Conservation (phyloP, 805 yeast genomes). For the Candida ulmi region DNA sequence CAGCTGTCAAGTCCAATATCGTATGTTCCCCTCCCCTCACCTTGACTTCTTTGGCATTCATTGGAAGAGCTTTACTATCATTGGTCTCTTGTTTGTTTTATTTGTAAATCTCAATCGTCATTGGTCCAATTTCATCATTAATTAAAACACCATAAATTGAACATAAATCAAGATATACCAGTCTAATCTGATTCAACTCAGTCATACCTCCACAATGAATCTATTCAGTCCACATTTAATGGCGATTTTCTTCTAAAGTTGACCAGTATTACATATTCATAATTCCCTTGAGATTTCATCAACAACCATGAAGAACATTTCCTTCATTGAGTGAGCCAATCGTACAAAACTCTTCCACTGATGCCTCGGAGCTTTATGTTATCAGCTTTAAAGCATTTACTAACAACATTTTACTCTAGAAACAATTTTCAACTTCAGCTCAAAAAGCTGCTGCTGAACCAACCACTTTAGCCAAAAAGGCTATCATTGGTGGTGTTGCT, state of each 20-base stretch:
- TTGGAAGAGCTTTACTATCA: not conserved
- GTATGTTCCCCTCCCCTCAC: slow-evolving; percentile 13
- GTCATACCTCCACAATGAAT: not conserved
- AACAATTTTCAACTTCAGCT: slow-evolving; percentile 30
- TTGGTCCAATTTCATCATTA: no score
- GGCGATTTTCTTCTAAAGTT: no score
- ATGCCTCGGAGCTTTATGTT: no score
- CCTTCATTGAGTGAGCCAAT: no score
- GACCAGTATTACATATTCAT: no score
- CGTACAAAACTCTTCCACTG: no score
- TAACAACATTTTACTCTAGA: slow-evolving; percentile 14
- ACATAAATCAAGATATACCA: not conserved
- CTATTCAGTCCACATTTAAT: no score
- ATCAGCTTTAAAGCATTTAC: slow-evolving; percentile 5
- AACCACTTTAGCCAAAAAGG: slow-evolving; percentile 35
- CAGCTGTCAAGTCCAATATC: slow-evolving; percentile 26
- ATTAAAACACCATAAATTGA: no score
- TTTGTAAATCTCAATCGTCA: no score
- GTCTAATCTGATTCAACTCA: no score
- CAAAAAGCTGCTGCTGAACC: slow-evolving; percentile 30
- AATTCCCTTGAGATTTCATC: no score
- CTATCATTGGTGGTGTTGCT: slow-evolving; percentile 59
- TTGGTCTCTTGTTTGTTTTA: not conserved
- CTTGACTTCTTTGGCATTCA: not conserved
- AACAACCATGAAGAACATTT: no score